phyloP scores from a whole-genome alignment of 805 yeast genomes.

The Pichia manshurica region DNA sequence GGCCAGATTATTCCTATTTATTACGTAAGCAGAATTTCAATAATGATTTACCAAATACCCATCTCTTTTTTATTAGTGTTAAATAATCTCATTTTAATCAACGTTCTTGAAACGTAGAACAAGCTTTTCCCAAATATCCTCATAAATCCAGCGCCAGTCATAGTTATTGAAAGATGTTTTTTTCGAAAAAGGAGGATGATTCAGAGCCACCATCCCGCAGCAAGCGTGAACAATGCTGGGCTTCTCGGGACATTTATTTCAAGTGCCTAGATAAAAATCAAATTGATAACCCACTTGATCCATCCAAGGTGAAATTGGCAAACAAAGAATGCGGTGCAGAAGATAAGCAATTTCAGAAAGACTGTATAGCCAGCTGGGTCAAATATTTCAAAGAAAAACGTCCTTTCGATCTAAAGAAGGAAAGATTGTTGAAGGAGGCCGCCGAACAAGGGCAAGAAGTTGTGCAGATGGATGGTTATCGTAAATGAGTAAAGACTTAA shows the following conservation, averaged over 20 bases:
- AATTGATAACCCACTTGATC: slow-evolving; percentile 66
- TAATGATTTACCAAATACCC: too few relatives aligned
- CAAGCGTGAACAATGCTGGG: slow-evolving; percentile 83
- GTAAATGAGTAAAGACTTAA: slow-evolving; percentile 12
- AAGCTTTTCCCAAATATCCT: too few relatives aligned
- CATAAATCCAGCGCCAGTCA: too few relatives aligned
- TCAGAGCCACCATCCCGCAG: slow-evolving; percentile 48
- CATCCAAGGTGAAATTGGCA: slow-evolving; percentile 33
- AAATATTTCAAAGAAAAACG: slow-evolving; percentile 88
- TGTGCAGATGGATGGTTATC: slow-evolving; percentile 25
- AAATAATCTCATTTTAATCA: too few relatives aligned
- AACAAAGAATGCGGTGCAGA: slow-evolving; percentile 51
- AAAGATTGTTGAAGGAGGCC: slow-evolving; percentile 60
- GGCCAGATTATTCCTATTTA: too few relatives aligned
- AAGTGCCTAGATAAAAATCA: slow-evolving; percentile 64
- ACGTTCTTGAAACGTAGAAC: too few relatives aligned
- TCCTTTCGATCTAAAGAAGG: slow-evolving; percentile 66
- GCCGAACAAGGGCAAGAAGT: slow-evolving; percentile 58
- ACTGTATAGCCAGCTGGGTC: slow-evolving; percentile 85
- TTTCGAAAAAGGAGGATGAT: slow-evolving; percentile 18
- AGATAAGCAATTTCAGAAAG: slow-evolving; percentile 55
- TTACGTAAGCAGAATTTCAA: too few relatives aligned
- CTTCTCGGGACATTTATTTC: slow-evolving; percentile 72
- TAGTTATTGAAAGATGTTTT: slow-evolving; percentile 1
- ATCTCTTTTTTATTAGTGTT: too few relatives aligned